These are phyloP conservation scores for Waitea zeae DNA, from an alignment of 1,284 basidiomycete genomes.

Conservation along the genomic window DNA sequence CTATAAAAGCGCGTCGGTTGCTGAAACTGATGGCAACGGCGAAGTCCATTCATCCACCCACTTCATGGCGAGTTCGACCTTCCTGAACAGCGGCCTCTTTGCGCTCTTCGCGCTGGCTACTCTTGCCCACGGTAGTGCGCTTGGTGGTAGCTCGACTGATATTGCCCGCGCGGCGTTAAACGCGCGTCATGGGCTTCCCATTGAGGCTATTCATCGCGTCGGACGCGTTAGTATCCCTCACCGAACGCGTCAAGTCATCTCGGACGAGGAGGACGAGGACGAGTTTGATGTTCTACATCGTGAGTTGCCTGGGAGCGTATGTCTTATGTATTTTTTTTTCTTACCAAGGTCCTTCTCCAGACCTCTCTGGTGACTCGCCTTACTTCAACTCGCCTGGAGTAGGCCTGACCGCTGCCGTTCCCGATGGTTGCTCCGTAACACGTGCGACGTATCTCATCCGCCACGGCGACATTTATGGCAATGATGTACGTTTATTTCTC, in stretches of 20 bases:
- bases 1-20: too few species aligned
- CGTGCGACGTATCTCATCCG: slow-evolving; percentile 7
- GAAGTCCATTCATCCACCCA: too few species aligned
- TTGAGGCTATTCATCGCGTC: not conserved
- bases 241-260: not conserved
- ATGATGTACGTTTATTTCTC: slow-evolving; percentile 7
- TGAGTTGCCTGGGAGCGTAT: not conserved
- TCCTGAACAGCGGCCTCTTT: too few species aligned
- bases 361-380: slow-evolving; percentile 4
- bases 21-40: too few species aligned
- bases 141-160: too few species aligned
- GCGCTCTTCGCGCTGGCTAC: too few species aligned
- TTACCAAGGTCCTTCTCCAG: not conserved
- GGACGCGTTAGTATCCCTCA: not conserved
- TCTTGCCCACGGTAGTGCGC: too few species aligned
- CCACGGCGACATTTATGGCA: slow-evolving; percentile 11
- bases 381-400: slow-evolving; percentile 5
- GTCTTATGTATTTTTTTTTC: not conserved
- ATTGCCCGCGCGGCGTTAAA: too few species aligned
- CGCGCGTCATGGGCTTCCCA: too few species aligned
- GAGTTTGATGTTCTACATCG: slow-evolving; percentile 3
- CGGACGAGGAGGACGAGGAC: not conserved
- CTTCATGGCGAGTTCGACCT: too few species aligned
- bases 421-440: slow-evolving; percentile 2
- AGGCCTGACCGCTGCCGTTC: slow-evolving; percentile 1